Evolutionary conservation across 2,329 filamentous ascomycete species (phyloP), one percentile per base, ranked within the genome.

Genomic region (Verticillium albo-atrum): DNA sequence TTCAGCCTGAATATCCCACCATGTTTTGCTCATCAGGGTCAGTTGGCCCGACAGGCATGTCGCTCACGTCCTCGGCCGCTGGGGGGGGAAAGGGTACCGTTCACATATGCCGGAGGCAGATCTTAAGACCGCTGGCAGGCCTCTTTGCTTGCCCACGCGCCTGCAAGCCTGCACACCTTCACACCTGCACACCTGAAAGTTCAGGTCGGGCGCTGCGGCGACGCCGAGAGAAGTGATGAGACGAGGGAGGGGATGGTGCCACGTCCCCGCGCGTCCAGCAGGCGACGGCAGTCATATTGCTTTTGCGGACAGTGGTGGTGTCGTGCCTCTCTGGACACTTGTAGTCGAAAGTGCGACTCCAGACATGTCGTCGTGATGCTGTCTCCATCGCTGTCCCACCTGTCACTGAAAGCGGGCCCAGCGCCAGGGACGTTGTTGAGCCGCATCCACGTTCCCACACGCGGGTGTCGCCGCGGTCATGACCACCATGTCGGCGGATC

Each of bases 401-500:
- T 50, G 42, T 50, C 54, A 35, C 23, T 50, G 34, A 56, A 56
- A 56, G 54, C 54, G 54, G 54, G 54, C 54, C 54, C 54, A 4
- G 10, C 23, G 37, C 54, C 37, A 47, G 54, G 54, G 27, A 54
- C 52, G 52, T 34, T 34, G 54, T 56, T 26, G 20, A 28, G 26
- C 34, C 42, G 37, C 54, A 56, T 35, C 34, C 34, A 37, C 54
- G 42, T 56, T 56, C 54, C 54, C 54, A 56, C 54, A 30, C 54
- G 25, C 54, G 54, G 54, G 35, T 56, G 23, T 47, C 54, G 54
- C 54, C 54, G 54, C 27, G 34, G 35, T 47, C 30, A 55, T 47
- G 54, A 26, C 54, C 54, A 56, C 54, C 54, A 23, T 47, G 54
- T 56, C 54, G 54, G 54, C 54, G 54, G 54, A 56, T 56, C 54